Conservation (phyloP, 1,284 basidiomycete species). For the Quambalaria eucalypti region DNA sequence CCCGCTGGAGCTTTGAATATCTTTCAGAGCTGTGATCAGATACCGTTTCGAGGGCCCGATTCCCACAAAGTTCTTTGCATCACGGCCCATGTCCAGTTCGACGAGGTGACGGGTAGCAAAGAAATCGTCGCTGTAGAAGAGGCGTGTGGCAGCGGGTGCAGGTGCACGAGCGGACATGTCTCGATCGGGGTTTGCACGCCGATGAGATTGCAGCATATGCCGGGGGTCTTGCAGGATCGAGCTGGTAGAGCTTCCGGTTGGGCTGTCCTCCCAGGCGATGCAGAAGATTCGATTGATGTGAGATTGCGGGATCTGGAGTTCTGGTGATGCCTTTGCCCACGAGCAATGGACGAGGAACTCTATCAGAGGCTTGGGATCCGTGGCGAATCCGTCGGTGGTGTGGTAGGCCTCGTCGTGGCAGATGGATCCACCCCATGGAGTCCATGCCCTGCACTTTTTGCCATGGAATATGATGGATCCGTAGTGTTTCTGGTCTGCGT, state of each 20-base stretch:
- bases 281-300: slow-evolving; percentile 36
- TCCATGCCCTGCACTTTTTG: slow-evolving; percentile 33
- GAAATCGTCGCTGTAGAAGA: slow-evolving; percentile 40
- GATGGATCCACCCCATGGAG: slow-evolving; percentile 29
- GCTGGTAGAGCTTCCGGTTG: slow-evolving; percentile 7
- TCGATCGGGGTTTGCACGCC: background rate
- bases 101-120: slow-evolving; percentile 28
- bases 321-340: slow-evolving; percentile 40
- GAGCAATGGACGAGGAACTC: slow-evolving; percentile 38
- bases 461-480: slow-evolving; percentile 39
- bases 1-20: slow-evolving; percentile 16
- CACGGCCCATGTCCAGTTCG: slow-evolving; percentile 29
- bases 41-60: slow-evolving; percentile 34
- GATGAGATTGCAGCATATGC: slow-evolving; percentile 8
- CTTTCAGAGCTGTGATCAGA: slow-evolving; percentile 38
- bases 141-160: slow-evolving; percentile 13
- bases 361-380: slow-evolving; percentile 21
- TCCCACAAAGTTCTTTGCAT: slow-evolving; percentile 37
- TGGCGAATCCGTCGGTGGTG: slow-evolving; percentile 37
- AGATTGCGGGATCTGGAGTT: slow-evolving; percentile 16
- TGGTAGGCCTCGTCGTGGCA: slow-evolving; percentile 48
- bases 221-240: slow-evolving; percentile 4
- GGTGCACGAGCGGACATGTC: slow-evolving; percentile 1
- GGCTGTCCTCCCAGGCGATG: slow-evolving; percentile 38
- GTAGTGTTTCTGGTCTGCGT: slow-evolving; percentile 35